Evolutionary conservation across 164 flowering plant genomes (phyloP), one percentile per base, ranked within the genome.

Genomic region (Houttuynia cordata): DNA sequence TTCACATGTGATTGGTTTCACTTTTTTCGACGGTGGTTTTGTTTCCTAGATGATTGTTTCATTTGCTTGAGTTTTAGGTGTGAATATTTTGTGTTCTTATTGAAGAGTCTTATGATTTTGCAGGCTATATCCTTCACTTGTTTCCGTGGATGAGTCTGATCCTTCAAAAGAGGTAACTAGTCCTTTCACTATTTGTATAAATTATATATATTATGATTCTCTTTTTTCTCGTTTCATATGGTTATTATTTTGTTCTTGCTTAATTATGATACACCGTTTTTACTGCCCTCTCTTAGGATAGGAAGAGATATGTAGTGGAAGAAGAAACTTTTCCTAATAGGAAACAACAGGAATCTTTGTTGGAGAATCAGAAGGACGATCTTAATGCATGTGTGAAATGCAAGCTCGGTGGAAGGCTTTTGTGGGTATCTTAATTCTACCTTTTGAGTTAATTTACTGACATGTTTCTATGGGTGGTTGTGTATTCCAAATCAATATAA

Each of bases 321-420:
- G 41, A 57, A 70, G 76, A 68, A 59, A 65, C 20, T 45, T 51
- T 1, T 13, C 13, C 14, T 55, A 39, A n/a, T 25, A 67, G 60
- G 34, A 56, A 39, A 58, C 39, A 63, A 42, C 56, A 58, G 57
- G 37, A 53, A 53, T 69, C 49, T 56, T 15, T 34, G 37, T 2
- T 30, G 37, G 37, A 30, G 37, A 30, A 30, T 30, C 37, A 30
- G 1, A 72, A 59, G 51, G 57, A n/a, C 62, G 65, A 64, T 47
- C 56, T 62, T 40, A 68, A 70, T 74, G 62, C 71, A 20, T 83
- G 86, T 60, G 51, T 63, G 45, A 60, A 66, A 58, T 85, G 91
- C 73, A 77, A 75, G 47, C 76, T 63, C 63, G 84, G 81, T 55
- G 91, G 84, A 70, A 71, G 74, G 51, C 59, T 63, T 49, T 45